Percentiles rank a stretch among this genome's conserved stretches.
Evolutionary conservation across 2,329 filamentous ascomycete genomes (phyloP).

Genomic region (Aureobasidium musti): DNA sequence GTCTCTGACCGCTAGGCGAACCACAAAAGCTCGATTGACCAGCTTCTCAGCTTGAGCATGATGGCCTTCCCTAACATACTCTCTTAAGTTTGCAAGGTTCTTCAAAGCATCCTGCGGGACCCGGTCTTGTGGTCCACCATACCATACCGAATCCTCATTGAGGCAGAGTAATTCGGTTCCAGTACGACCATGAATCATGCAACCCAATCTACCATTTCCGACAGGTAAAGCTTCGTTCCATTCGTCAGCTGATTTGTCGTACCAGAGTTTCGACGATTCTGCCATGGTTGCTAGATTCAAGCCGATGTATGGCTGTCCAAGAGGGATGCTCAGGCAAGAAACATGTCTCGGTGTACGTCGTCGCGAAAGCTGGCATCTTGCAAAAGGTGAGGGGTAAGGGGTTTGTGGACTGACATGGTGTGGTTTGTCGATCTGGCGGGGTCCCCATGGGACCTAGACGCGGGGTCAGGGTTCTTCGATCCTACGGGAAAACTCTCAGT

Average conservation of each 20-base stretch:
- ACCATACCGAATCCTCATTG: slow-evolving; percentile 55
- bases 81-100: slow-evolving; percentile 45
- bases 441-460: background rate
- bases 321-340: background rate
- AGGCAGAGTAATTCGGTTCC: slow-evolving; percentile 49
- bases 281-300: background rate
- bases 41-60: slow-evolving; percentile 49
- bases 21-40: slow-evolving; percentile 47
- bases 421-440: background rate
- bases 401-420: background rate
- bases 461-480: slow-evolving; percentile 1
- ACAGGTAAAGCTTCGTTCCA: slow-evolving; percentile 51
- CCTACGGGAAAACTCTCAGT: background rate
- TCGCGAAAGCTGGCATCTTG: background rate
- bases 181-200: slow-evolving; percentile 52
- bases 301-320: background rate
- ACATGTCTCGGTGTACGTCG: background rate
- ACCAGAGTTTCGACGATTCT: slow-evolving; percentile 36
- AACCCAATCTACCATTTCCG: slow-evolving; percentile 53
- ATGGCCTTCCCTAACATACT: slow-evolving; percentile 46
- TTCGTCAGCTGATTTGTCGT: slow-evolving; percentile 32
- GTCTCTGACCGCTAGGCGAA: slow-evolving; percentile 50
- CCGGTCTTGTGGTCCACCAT: slow-evolving; percentile 50
- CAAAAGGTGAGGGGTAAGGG: slow-evolving; percentile 1
- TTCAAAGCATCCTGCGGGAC: slow-evolving; percentile 42